A percentile compares a stretch with the other conserved stretches of the same genome.
These are phyloP conservation scores for Suillus placidus DNA, from an alignment of 768 basidiomycete genomes.

Conservation along the genomic window DNA sequence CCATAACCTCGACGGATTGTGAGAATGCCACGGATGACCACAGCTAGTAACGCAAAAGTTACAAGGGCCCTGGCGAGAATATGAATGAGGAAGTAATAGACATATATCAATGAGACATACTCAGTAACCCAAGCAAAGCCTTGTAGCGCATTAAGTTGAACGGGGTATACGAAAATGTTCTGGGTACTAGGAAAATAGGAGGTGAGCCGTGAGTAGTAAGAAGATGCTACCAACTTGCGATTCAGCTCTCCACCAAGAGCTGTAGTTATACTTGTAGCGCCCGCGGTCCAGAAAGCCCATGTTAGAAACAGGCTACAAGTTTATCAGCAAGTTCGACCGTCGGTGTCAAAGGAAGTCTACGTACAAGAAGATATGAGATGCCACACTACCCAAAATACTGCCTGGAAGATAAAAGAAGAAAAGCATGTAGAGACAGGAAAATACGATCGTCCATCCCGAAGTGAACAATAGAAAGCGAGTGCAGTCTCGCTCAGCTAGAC, in stretches of 20 bases:
- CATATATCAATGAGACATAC: conserved; percentile 40
- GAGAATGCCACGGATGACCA: conserved; percentile 62
- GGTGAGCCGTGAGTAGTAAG: not conserved
- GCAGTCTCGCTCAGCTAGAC: conserved; percentile 54
- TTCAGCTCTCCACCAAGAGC: conserved; percentile 68
- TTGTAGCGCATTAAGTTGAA: conserved; percentile 74
- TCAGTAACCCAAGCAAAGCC: conserved; percentile 78
- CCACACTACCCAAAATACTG: conserved; percentile 59
- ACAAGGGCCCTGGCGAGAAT: conserved; percentile 56
- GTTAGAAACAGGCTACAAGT: conserved; percentile 59
- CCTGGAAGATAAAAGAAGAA: conserved; percentile 56
- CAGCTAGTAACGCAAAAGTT: conserved; percentile 59
- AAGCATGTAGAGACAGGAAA: conserved; percentile 51
- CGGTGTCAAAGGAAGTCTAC: conserved; percentile 29
- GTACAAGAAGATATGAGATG: conserved; percentile 65
- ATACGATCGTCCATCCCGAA: conserved; percentile 68
- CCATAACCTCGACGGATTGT: conserved; percentile 69
- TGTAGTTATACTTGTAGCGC: conserved; percentile 70
- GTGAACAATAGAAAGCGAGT: conserved; percentile 70
- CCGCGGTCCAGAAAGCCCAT: conserved; percentile 80
- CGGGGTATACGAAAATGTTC: conserved; percentile 59
- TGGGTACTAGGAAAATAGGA: conserved; percentile 35
- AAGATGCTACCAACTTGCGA: conserved; percentile 52
- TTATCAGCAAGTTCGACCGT: conserved; percentile 3
- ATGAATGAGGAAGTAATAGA: not conserved